Conservation (phyloP, 83 land plant genomes). For the Diphasiastrum complanatum region DNA sequence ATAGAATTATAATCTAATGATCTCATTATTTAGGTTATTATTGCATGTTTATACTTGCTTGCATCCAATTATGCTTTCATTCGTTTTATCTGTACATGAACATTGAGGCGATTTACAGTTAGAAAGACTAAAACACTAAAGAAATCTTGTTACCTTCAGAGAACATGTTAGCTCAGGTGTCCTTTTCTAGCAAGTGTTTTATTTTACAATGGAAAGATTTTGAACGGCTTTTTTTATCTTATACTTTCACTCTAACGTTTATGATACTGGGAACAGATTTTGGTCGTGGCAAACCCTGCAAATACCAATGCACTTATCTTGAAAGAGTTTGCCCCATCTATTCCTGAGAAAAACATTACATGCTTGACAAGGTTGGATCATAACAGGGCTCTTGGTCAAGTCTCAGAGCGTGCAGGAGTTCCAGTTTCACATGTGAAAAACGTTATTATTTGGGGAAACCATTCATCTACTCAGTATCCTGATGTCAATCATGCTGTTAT, state of each 20-base stretch:
- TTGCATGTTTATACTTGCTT: neutral
- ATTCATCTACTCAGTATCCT: conserved; percentile 88
- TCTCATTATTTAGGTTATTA: neutral
- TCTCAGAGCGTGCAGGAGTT: conserved; percentile 64
- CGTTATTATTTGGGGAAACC: conserved; percentile 94
- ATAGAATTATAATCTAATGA: neutral
- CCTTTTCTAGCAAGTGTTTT: neutral
- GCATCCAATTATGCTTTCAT: neutral
- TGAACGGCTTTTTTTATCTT: neutral
- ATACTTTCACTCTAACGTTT: too few species aligned
- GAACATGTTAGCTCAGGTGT: neutral
- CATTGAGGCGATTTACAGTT: neutral
- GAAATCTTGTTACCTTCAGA: neutral
- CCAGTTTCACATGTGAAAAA: conserved; percentile 75
- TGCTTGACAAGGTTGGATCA: conserved; percentile 95
- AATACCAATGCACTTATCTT: conserved; percentile 94
- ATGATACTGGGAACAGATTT: too few species aligned
- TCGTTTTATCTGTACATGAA: too few species aligned
- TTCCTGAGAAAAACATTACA: conserved; percentile 82
- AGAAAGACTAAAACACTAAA: neutral
- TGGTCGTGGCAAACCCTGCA: conserved; percentile 96
- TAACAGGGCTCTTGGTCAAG: conserved; percentile 87
- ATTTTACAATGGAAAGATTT: neutral
- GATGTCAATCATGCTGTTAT: conserved; percentile 86
- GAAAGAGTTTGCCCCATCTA: conserved; percentile 95